Conservation (phyloP, 2,329 filamentous ascomycete genomes). For the Ceratocystis huliohia region DNA sequence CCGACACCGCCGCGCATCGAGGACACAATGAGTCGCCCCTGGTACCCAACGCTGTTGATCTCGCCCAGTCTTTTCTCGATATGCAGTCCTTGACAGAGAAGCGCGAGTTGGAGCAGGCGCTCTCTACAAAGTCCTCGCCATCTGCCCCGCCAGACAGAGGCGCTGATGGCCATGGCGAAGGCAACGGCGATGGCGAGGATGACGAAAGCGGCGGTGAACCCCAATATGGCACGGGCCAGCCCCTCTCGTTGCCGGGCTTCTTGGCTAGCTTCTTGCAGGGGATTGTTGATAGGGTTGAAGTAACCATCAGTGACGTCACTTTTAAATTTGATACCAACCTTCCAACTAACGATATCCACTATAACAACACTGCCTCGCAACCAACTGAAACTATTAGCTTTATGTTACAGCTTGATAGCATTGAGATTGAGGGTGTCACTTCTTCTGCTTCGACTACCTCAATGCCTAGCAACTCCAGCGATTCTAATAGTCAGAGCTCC, state of each 20-base stretch:
- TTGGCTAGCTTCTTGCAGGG: slow-evolving; percentile 61
- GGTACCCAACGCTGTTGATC: slow-evolving; percentile 57
- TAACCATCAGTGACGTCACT: slow-evolving; percentile 51
- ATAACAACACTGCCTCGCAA: background rate
- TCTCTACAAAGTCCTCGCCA: slow-evolving; percentile 38
- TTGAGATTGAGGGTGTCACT: slow-evolving; percentile 56
- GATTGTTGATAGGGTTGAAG: slow-evolving; percentile 56
- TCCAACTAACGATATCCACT: slow-evolving; percentile 25
- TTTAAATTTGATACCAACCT: slow-evolving; percentile 51
- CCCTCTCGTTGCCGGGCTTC: slow-evolving; percentile 56
- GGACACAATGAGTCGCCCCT: slow-evolving; percentile 24
- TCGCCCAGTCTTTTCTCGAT: slow-evolving; percentile 68
- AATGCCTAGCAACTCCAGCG: background rate
- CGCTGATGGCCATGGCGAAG: slow-evolving; percentile 48
- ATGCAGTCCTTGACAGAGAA: slow-evolving; percentile 55
- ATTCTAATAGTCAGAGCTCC: background rate
- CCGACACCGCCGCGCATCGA: background rate
- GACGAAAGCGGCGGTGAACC: slow-evolving; percentile 42
- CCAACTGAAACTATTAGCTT: slow-evolving; percentile 39
- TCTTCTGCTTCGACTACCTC: background rate
- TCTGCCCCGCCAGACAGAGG: slow-evolving; percentile 37
- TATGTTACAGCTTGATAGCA: slow-evolving; percentile 49
- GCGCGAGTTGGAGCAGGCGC: slow-evolving; percentile 53
- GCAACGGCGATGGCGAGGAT: slow-evolving; percentile 46
- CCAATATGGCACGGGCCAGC: slow-evolving; percentile 54